Evolutionary conservation across 1,139 yeast genomes (phyloP).

Genomic region (Lodderomyces theae): DNA sequence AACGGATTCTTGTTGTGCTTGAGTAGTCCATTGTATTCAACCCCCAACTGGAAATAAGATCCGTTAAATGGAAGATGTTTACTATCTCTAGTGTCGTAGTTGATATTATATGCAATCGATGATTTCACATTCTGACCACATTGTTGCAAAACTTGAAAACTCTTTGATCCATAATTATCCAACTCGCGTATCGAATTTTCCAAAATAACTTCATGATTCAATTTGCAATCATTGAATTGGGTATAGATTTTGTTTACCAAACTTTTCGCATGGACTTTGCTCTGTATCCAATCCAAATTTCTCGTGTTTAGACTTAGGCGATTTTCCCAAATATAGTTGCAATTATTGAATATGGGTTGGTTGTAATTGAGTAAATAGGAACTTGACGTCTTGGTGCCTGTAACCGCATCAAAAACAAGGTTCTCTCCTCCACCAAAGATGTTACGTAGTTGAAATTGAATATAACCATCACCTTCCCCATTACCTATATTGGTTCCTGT

Average conservation of each 20-base stretch:
- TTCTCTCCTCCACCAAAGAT: slow-evolving; percentile 88
- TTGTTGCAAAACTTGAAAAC: slow-evolving; percentile 35
- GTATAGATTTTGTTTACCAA: slow-evolving; percentile 50
- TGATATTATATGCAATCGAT: slow-evolving; percentile 49
- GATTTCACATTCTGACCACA: slow-evolving; percentile 66
- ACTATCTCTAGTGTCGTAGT: slow-evolving; percentile 58
- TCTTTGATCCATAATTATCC: slow-evolving; percentile 38
- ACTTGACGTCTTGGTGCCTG: slow-evolving; percentile 78
- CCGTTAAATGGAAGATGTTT: slow-evolving; percentile 61
- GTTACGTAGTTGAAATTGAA: slow-evolving; percentile 72
- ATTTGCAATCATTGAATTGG: slow-evolving; percentile 17
- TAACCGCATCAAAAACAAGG: slow-evolving; percentile 68
- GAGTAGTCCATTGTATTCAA: slow-evolving; percentile 56
- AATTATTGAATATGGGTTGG: slow-evolving; percentile 57
- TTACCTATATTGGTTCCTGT: slow-evolving; percentile 95
- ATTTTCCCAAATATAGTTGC: slow-evolving; percentile 54
- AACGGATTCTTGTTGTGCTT: slow-evolving; percentile 30
- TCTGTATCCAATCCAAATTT: slow-evolving; percentile 65
- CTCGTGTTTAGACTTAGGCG: slow-evolving; percentile 57
- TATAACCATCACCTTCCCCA: slow-evolving; percentile 92
- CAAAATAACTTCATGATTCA: slow-evolving; percentile 57
- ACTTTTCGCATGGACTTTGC: slow-evolving; percentile 61
- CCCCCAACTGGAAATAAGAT: slow-evolving; percentile 43
- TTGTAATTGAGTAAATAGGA: slow-evolving; percentile 64
- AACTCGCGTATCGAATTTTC: slow-evolving; percentile 68